Base-by-base conservation (phyloP, 352 stramenopile species). In the Aphanomyces invadans region DNA sequence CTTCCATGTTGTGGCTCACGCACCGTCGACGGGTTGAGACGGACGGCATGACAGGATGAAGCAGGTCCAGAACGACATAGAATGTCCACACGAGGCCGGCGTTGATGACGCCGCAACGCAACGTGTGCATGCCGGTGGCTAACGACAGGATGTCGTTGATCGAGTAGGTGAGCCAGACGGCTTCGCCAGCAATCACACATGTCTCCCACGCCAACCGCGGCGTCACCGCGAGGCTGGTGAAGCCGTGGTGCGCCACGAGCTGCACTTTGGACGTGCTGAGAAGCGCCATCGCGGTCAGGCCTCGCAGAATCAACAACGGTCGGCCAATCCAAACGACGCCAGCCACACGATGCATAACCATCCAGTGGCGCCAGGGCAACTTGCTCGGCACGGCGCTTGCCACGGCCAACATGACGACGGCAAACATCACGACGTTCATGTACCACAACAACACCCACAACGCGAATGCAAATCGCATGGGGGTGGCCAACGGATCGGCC, bases 241-340 rank as follows among this genome's bases (percentile, higher is more conserved):
- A 4, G 15, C 29, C 29, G 10, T 33, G 9, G 33, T 31, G 23
- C 38, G 38, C 9, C 38, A 45, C 38, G 38, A 45, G 49, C n/a
- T 57, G 19, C 21, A 57, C 23, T 2, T 17, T 4, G 2, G 49
- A 21, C 5, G 49, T 57, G 21, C 21, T 36, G 36, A 64, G 55
- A 2, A 64, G 23, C 17, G 21, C 33, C n/a, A 64, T 45, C 4
- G 55, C 55, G n/a, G 55, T 51, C 25, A 64, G 25, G 4, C 55
- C 36, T 15, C 55, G 36, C 11, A 64, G 21, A 7, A 64, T 10
- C 3, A 64, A 17, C 32, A 64, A 38, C 23, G 55, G 55, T 28
- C 55, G 55, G 4, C 55, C 55, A 29, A 64, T 64, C 55, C 55
- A 64, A 3, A 64, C 36, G 17, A 52, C 17, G 9, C 55, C 55